A percentile compares a stretch with the other conserved stretches of the same genome.
phyloP scores from a whole-genome alignment of 2,329 filamentous ascomycete species.

The Ophiostoma himal-ulmi region DNA sequence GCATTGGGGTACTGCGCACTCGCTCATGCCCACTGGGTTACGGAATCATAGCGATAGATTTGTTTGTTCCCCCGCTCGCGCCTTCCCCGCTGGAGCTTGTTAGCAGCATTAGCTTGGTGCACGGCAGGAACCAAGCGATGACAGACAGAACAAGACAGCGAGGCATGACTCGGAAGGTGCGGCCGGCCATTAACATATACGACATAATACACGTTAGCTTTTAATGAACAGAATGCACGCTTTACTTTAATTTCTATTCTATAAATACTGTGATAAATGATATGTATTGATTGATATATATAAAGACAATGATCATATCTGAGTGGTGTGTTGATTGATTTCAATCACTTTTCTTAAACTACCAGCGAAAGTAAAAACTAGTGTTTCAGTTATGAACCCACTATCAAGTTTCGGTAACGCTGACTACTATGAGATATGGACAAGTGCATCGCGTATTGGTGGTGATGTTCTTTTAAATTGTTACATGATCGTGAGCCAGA shows the following conservation, averaged over 20 bases:
- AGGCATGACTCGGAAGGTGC: constrained; percentile 9
- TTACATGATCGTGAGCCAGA: background rate
- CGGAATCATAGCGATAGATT: constrained; percentile 19
- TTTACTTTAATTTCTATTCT: no score
- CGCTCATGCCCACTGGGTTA: background rate
- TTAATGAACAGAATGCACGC: no score
- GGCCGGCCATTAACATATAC: background rate
- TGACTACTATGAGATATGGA: background rate
- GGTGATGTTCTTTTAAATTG: background rate
- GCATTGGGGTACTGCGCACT: constrained; percentile 13
- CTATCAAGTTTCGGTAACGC: background rate
- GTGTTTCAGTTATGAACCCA: no score
- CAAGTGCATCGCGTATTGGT: background rate
- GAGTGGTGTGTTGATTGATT: no score
- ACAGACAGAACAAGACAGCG: background rate
- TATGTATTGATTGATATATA: no score
- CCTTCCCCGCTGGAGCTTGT: constrained; percentile 12
- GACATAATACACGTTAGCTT: no score
- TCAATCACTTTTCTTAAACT: no score
- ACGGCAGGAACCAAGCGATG: constrained; percentile 13
- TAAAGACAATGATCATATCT: no score
- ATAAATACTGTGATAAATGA: no score
- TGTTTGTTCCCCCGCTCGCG: constrained; percentile 18
- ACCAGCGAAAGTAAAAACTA: no score
- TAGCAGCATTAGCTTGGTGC: background rate